phyloP scores from a whole-genome alignment of 495 filamentous ascomycete species.

The Aspergillus heteromorphus region DNA sequence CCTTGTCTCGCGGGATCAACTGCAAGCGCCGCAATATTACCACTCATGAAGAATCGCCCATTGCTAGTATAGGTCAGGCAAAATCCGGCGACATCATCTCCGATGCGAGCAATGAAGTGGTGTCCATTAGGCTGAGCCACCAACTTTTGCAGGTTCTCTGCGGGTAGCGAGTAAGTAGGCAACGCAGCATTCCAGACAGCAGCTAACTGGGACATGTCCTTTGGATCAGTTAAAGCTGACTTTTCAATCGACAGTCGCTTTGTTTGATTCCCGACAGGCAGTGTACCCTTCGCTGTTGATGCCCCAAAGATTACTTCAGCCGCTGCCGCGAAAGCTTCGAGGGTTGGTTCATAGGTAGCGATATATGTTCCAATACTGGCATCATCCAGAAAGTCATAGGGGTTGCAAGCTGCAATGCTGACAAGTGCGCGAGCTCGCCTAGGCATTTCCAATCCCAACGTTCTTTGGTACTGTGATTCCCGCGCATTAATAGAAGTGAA shows the following conservation, averaged over 20 bases:
- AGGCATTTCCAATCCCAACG: conserved; percentile 30
- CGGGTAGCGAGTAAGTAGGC: conserved; percentile 34
- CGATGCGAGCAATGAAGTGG: conserved; percentile 34
- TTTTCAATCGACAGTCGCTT: conserved; percentile 16
- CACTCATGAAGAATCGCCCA: not conserved
- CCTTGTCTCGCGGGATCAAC: conserved; percentile 34
- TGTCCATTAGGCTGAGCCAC: conserved; percentile 21
- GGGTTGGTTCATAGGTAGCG: conserved; percentile 43
- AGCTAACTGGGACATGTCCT: conserved; percentile 28
- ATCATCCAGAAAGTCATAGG: conserved; percentile 45
- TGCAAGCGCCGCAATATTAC: conserved; percentile 15
- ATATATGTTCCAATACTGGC: conserved; percentile 39
- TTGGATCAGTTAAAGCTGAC: conserved; percentile 14
- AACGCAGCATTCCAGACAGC: conserved; percentile 36
- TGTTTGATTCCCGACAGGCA: conserved; percentile 29
- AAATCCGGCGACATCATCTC: conserved; percentile 34
- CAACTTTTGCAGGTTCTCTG: conserved; percentile 23
- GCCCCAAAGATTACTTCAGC: conserved; percentile 38
- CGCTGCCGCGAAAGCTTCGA: conserved; percentile 41
- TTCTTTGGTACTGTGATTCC: conserved; percentile 35
- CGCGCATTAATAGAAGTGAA: conserved; percentile 41
- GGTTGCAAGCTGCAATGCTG: conserved; percentile 40
- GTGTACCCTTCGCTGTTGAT: conserved; percentile 23
- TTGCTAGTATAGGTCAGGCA: conserved; percentile 34
- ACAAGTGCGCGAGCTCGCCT: conserved; percentile 26